A percentile compares a stretch with the other conserved stretches of the same genome.
Conservation (phyloP, 2,329 filamentous ascomycete species). For the Eutypella sp. region DNA sequence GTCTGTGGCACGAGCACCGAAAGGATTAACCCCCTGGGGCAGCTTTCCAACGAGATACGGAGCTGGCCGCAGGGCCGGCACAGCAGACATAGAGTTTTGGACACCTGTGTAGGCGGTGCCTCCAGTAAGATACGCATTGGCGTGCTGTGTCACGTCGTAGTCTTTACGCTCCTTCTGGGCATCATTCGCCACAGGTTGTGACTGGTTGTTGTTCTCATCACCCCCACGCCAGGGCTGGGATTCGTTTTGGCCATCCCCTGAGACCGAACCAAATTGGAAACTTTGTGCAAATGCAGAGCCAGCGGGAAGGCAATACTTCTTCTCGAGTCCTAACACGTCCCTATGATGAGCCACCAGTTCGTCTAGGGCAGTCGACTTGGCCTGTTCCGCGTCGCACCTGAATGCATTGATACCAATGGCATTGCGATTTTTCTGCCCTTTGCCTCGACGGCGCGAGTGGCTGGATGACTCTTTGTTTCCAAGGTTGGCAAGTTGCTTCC, state of each 20-base stretch:
- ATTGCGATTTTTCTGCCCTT: slow-evolving; percentile 8
- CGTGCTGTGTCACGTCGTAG: slow-evolving; percentile 9
- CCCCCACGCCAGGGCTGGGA: slow-evolving; percentile 6
- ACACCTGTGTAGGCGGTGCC: slow-evolving; percentile 1
- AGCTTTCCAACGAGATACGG: slow-evolving; percentile 54
- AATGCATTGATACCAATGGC: slow-evolving; percentile 23
- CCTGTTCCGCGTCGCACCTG: slow-evolving; percentile 12
- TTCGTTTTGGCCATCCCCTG: neutral
- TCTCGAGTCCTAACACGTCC: slow-evolving; percentile 7
- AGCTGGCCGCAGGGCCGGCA: slow-evolving; percentile 11
- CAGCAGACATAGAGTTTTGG: neutral
- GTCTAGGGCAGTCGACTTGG: slow-evolving; percentile 15
- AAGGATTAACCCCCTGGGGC: slow-evolving; percentile 38
- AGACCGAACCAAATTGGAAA: slow-evolving; percentile 37
- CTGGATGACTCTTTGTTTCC: slow-evolving; percentile 13
- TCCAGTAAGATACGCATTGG: slow-evolving; percentile 7
- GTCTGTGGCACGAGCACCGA: slow-evolving; percentile 38
- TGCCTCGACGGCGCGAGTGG: slow-evolving; percentile 6
- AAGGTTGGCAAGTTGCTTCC: slow-evolving; percentile 5
- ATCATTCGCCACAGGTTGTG: slow-evolving; percentile 2
- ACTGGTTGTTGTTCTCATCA: slow-evolving; percentile 4
- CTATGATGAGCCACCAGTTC: slow-evolving; percentile 15
- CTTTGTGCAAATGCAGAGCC: slow-evolving; percentile 44
- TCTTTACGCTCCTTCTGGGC: slow-evolving; percentile 8
- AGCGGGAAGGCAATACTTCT: slow-evolving; percentile 30